Percentiles rank a stretch among this genome's conserved stretches.
These are phyloP conservation scores for Monosporozyma unispora DNA, from an alignment of 805 yeast species.

Conservation along the genomic window DNA sequence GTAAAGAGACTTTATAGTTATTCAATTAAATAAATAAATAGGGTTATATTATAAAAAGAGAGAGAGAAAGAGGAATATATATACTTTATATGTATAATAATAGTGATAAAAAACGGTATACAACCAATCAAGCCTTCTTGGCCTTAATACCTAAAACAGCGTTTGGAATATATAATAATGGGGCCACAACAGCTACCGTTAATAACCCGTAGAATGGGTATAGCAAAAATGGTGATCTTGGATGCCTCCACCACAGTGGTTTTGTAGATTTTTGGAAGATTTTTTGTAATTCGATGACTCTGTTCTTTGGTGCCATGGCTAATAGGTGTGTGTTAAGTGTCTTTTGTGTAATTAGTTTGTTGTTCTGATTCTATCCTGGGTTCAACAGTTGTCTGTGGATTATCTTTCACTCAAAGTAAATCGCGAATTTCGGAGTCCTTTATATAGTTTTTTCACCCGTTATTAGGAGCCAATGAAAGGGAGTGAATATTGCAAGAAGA, in stretches of 20 bases:
- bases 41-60: not conserved
- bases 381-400: not conserved
- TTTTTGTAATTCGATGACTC: constrained; percentile 49
- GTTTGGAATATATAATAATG: constrained; percentile 63
- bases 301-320: constrained; percentile 27
- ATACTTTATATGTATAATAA: not conserved
- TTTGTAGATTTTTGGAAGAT: constrained; percentile 48
- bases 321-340: no score
- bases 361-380: no score
- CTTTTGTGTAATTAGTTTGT: not conserved
- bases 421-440: not conserved
- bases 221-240: constrained; percentile 60
- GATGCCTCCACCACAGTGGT: constrained; percentile 54
- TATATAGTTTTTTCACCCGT: not conserved
- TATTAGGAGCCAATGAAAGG: not conserved
- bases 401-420: not conserved
- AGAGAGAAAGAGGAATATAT: not conserved
- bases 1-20: not conserved
- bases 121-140: constrained; percentile 10
- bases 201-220: constrained; percentile 75
- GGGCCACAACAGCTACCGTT: constrained; percentile 54
- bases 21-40: not conserved
- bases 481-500: not conserved
- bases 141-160: constrained; percentile 65
- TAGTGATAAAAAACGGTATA: no score